Conservation (phyloP, 2,329 filamentous ascomycete species). For the Fusarium abutilonis region DNA sequence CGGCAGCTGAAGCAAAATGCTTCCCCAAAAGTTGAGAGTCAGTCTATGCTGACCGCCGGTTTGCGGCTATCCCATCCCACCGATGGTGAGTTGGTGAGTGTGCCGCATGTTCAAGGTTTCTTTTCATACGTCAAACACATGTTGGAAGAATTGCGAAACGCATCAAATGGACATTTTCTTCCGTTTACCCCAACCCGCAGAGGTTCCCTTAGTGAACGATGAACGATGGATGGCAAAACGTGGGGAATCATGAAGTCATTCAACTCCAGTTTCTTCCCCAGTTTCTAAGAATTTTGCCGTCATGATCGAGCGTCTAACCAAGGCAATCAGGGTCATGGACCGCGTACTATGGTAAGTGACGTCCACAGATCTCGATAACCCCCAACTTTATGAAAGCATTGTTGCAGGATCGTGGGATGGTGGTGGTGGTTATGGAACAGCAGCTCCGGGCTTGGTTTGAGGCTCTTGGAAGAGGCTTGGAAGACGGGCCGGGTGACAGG, state of each 20-base stretch:
- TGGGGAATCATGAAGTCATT: constrained; percentile 43
- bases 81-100: background rate
- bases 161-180: too few relatives aligned
- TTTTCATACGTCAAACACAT: too few relatives aligned
- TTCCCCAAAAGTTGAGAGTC: background rate
- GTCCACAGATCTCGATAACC: constrained; percentile 39
- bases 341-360: constrained; percentile 28
- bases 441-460: constrained; percentile 24
- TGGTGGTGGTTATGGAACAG: too few relatives aligned
- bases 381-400: background rate
- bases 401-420: constrained; percentile 21
- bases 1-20: constrained; percentile 13
- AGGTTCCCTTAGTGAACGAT: too few relatives aligned
- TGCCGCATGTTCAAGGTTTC: too few relatives aligned
- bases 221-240: constrained; percentile 13
- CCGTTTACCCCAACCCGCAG: too few relatives aligned
- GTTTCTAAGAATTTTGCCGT: constrained; percentile 8
- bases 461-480: constrained; percentile 35
- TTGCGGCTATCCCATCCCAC: constrained; percentile 5
- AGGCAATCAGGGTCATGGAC: constrained; percentile 14
- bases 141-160: background rate
- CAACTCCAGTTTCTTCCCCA: constrained; percentile 38
- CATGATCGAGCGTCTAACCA: constrained; percentile 20
- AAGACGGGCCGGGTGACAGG: constrained; percentile 40
- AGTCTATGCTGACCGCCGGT: constrained; percentile 31